phyloP scores from a whole-genome alignment of 805 yeast genomes.

The Saturnispora hagleri region DNA sequence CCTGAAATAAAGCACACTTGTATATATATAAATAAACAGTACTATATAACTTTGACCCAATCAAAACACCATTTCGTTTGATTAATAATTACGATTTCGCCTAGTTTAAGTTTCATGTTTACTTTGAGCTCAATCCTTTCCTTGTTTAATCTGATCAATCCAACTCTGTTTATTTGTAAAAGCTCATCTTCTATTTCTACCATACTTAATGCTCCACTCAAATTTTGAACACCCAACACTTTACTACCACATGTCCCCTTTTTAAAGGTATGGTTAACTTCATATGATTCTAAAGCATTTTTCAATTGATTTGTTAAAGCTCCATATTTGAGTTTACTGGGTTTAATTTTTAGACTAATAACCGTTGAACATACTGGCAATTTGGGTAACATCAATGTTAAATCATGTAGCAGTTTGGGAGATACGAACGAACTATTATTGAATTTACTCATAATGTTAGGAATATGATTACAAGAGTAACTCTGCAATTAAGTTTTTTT shows the following conservation, averaged over 20 bases:
- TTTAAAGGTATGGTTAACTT: conserved; percentile 5
- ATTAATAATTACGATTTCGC: conserved; percentile 3
- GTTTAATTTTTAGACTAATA: neutral
- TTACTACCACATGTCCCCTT: neutral
- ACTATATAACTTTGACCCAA: conserved; percentile 13
- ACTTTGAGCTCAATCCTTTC: conserved; percentile 11
- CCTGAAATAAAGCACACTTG: neutral
- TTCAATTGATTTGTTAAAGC: neutral
- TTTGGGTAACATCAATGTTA: neutral
- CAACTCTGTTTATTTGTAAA: neutral
- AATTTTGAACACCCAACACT: neutral
- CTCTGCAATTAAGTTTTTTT: neutral
- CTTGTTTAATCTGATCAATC: conserved; percentile 10
- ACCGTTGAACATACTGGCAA: neutral
- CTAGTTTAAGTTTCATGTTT: conserved; percentile 10
- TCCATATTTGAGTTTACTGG: neutral
- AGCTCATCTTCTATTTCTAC: conserved; percentile 1
- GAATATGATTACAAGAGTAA: neutral
- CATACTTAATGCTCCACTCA: conserved; percentile 8
- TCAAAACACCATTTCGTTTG: conserved; percentile 11
- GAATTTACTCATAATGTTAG: neutral
- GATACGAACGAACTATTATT: neutral
- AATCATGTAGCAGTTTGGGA: neutral
- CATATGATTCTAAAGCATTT: neutral
- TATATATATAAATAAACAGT: neutral